These are phyloP conservation scores for Coffea canephora DNA, from an alignment of 257 asterid species.

Conservation along the genomic window DNA sequence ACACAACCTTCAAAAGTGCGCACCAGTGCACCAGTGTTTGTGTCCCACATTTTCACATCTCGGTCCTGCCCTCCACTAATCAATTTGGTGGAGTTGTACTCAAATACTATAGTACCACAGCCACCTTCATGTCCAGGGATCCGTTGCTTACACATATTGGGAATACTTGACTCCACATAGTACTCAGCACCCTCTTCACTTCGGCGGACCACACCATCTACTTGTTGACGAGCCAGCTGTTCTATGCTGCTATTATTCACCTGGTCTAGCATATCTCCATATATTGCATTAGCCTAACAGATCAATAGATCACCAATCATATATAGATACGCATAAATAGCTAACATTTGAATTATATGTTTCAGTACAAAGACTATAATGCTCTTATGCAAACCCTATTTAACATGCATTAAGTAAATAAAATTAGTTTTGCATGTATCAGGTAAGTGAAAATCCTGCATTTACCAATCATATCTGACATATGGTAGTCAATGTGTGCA, in stretches of 20 bases:
- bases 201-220: constrained; percentile 85
- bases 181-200: constrained; percentile 91
- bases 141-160: constrained; percentile 70
- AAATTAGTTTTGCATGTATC: neutral
- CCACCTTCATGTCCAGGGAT: constrained; percentile 95
- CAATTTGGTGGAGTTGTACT: constrained; percentile 59
- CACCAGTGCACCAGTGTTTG: constrained; percentile 51
- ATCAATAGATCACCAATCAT: neutral
- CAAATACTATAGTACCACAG: constrained; percentile 66
- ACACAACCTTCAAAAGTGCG: constrained; percentile 63
- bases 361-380: neutral
- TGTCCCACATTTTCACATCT: constrained; percentile 80
- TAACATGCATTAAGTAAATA: neutral
- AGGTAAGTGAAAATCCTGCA: neutral
- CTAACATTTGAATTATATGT: neutral
- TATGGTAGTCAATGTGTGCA: neutral
- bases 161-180: constrained; percentile 70
- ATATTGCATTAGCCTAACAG: constrained; percentile 71
- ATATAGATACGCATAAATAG: neutral
- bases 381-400: neutral
- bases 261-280: constrained; percentile 63
- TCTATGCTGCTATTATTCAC: constrained; percentile 56
- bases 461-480: neutral
- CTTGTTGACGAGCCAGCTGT: constrained; percentile 80
- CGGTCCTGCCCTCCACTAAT: constrained; percentile 91